Evolutionary conservation across 2,329 filamentous ascomycete genomes (phyloP), one percentile per base, ranked within the genome.

Genomic region (Sarocladiaceae sp.): DNA sequence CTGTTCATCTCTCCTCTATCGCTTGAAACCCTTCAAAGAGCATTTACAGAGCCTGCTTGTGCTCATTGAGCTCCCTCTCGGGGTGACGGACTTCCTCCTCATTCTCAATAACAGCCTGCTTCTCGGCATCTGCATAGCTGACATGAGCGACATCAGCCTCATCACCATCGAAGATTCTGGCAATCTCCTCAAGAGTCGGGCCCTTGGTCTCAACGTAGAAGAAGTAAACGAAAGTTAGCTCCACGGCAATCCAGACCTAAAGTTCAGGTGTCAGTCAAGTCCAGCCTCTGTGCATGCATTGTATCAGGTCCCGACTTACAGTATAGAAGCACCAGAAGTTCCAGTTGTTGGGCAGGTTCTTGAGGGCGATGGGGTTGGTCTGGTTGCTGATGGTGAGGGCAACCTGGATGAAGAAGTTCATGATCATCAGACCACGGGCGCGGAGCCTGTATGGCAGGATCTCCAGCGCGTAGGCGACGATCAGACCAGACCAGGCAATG

Each of bases 101-200:
- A 20, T 21, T 42, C 21, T 44, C 41, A 18, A 43, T 24, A 12
- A 33, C 40, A 33, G 26, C 40, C 16, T 43, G 40, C 40, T 41
- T 41, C 37, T 41, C 37, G 10, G 21, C n/a, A 15, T 41, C 37
- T 3, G 4, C 6, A 29, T 41, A 41, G 24, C 11, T 19, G 4
- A 33, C 40, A 23, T 32, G 40, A 5, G 26, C 40, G 23, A 33
- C 40, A 23, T 32, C 18, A 11, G 40, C 40, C 4, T 43, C 29
- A 13, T 32, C 40, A 29, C 40, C 40, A 24, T 43, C 40, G 18
- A 43, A 43, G 27, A 43, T 32, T 24, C 26, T 33, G 6, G 40
- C 40, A 37, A 56, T 52, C 53, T 78, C 73, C 53, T 78, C 74
- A 13, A 78, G 69, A 12, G 73, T 75, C 2, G 70, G 68, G 5